A percentile compares a stretch with the other conserved stretches of the same genome.
Conservation (phyloP, 805 yeast genomes). For the Yamadazyma sp. region DNA sequence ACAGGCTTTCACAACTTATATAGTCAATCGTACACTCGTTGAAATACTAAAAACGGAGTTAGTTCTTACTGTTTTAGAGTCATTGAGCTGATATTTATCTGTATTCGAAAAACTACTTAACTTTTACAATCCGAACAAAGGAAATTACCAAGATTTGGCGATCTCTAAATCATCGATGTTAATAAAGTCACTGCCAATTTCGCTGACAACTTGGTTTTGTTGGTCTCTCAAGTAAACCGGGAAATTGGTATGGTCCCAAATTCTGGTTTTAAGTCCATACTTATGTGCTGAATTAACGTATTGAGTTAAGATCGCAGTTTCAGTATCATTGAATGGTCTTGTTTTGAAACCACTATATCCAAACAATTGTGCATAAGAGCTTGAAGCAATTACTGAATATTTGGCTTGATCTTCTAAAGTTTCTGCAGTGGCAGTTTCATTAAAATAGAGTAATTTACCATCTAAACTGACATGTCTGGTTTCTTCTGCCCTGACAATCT, state of each 20-base stretch:
- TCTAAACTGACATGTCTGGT: conserved; percentile 46
- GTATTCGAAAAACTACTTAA: background rate
- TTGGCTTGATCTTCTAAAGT: conserved; percentile 22
- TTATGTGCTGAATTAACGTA: conserved; percentile 45
- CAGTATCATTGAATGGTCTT: conserved; percentile 26
- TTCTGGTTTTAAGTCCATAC: conserved; percentile 50
- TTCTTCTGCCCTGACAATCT: conserved; percentile 22
- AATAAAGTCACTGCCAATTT: conserved; percentile 51
- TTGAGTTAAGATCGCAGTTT: conserved; percentile 22
- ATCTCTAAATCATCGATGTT: conserved; percentile 57
- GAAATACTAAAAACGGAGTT: no score
- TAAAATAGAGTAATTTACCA: conserved; percentile 43
- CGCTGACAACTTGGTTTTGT: conserved; percentile 49
- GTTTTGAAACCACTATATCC: conserved; percentile 19
- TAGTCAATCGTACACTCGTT: no score
- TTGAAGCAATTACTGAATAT: conserved; percentile 43
- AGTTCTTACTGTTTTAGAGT: no score
- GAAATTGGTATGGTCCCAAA: conserved; percentile 75
- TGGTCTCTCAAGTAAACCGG: conserved; percentile 45
- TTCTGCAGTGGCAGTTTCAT: conserved; percentile 19
- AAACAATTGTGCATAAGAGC: conserved; percentile 32
- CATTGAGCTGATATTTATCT: no score
- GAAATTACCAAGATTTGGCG: conserved; percentile 1
- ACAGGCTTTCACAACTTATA: no score
- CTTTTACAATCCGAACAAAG: background rate